Evolutionary conservation across 192 early-diverging fungal genomes (phyloP).

Genomic region (Rhizophagus clarus): DNA sequence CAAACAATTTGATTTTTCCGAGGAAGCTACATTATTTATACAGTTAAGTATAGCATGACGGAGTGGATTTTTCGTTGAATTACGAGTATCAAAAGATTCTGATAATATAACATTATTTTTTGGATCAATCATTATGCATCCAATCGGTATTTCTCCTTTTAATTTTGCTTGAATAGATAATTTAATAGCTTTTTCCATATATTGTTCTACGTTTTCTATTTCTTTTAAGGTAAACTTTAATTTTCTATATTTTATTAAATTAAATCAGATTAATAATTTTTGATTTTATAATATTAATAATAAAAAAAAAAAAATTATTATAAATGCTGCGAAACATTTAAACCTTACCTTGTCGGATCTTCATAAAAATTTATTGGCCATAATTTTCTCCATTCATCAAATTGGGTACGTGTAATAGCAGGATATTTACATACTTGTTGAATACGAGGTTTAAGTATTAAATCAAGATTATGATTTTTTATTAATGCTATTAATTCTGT

Average conservation of each 20-base stretch:
- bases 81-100: constrained; percentile 50
- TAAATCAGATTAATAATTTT: background rate
- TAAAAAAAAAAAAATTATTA: background rate
- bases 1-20: constrained; percentile 46
- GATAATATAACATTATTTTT: constrained; percentile 50
- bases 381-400: constrained; percentile 71
- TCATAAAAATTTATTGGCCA: constrained; percentile 87
- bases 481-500: constrained; percentile 35
- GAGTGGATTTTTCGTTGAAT: constrained; percentile 59
- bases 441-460: constrained; percentile 35
- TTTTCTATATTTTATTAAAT: constrained; percentile 31
- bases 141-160: constrained; percentile 46
- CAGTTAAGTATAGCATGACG: constrained; percentile 82
- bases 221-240: constrained; percentile 47
- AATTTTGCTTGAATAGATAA: constrained; percentile 32
- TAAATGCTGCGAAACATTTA: background rate
- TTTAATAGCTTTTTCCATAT: constrained; percentile 41
- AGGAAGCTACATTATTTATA: constrained; percentile 63
- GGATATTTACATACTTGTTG: constrained; percentile 61
- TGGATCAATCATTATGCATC: constrained; percentile 61
- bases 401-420: constrained; percentile 70
- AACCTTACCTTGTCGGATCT: constrained; percentile 42
- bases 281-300: background rate
- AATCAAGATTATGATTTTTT: constrained; percentile 31
- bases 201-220: constrained; percentile 36